phyloP scores from a whole-genome alignment of 106 monocot species.

The Allium cepa region DNA sequence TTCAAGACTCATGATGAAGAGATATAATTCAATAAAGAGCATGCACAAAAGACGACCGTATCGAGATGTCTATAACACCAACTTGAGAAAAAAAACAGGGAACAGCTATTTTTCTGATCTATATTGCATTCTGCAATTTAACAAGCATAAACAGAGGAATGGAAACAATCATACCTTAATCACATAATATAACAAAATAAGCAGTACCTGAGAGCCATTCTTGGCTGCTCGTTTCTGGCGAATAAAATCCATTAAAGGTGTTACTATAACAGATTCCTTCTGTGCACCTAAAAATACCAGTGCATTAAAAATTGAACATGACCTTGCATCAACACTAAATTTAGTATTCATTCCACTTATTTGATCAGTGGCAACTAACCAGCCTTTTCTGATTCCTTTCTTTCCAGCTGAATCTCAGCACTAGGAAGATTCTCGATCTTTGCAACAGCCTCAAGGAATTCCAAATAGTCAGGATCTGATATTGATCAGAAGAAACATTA shows the following conservation, averaged over 20 bases:
- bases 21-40: no score
- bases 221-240: slow-evolving; percentile 83
- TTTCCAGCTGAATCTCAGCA: slow-evolving; percentile 87
- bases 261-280: slow-evolving; percentile 66
- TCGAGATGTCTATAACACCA: neutral
- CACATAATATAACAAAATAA: neutral
- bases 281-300: slow-evolving; percentile 22
- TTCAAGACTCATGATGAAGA: no score
- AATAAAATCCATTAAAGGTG: slow-evolving; percentile 91
- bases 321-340: neutral
- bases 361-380: slow-evolving; percentile 25
- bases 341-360: neutral
- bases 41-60: no score
- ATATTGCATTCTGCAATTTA: no score
- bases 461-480: slow-evolving; percentile 70
- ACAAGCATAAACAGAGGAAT: neutral
- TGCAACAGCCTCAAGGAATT: slow-evolving; percentile 59
- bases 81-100: neutral
- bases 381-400: slow-evolving; percentile 72
- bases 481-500: slow-evolving; percentile 18
- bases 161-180: no score
- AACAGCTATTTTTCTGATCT: neutral
- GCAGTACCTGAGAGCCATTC: slow-evolving; percentile 47
- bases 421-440: slow-evolving; percentile 80
- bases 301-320: neutral